Base-by-base conservation (phyloP, 176 grass and related monocot species). In the Triticum urartu region DNA sequence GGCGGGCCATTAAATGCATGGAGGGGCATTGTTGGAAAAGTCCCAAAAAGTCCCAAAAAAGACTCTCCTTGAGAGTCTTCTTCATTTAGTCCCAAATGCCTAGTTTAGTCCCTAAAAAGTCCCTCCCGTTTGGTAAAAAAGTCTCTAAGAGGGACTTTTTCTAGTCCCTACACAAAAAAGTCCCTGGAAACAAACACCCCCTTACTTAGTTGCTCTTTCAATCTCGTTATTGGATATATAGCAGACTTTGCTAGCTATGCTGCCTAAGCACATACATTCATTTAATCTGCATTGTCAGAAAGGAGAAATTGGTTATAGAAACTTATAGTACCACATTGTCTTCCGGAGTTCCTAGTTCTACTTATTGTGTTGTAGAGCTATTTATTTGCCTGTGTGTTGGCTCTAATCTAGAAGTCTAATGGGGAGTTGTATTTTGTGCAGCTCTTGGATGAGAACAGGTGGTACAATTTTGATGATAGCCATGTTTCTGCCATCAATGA, bases 391-490 rank as follows among this genome's bases (percentile, higher is more conserved):
- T 14, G 13, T 75, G 24, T 54, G 24, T 52, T 10, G 22, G 50
- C 34, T 82, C 18, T 68, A 68, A 35, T 62, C 60, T 32, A 25
- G 11, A 69, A 62, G 83, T 56, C 78, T 90, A 39, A 87, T 72
- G n/a, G 21, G 9, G 87, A 65, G n/a, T 52, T 85, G 52, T 54
- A 66, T 68, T 86, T 87, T 88, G n/a, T 79, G 56, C 89, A 99
- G 97, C 85, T 99, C 68, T 85, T 99, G 79, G 90, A 96, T n/a
- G 90, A 99, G 77, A 96, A 93, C 64, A 89, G 65, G 26, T 99
- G 97, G 97, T 99, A 97, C 68, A 96, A 90, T 92, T 99, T 99
- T 74, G 97, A 99, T 78, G 97, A 99, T 80, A 99, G 90, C 76
- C 97, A 99, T 85, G 93, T 99, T 58, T 91, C 83, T 54, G 79